Conservation (phyloP, 768 basidiomycete genomes). For the Agrocybe pediades region DNA sequence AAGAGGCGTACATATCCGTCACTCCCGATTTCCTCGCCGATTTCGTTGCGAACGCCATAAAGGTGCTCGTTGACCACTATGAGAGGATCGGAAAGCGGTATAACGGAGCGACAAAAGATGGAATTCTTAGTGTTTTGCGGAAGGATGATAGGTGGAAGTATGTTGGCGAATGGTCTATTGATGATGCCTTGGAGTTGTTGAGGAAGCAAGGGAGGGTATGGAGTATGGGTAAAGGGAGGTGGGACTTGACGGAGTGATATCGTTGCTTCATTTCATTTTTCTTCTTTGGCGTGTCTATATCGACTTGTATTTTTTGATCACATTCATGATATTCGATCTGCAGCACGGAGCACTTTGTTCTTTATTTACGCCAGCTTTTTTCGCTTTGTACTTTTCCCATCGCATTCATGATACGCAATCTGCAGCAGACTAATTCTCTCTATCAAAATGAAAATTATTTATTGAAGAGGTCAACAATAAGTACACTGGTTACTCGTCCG, state of each 20-base stretch:
- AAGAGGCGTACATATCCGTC: constrained; percentile 70
- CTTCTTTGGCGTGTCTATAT: not conserved
- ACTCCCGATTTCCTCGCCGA: constrained; percentile 50
- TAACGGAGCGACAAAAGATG: constrained; percentile 38
- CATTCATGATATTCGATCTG: not conserved
- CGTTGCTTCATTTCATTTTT: not conserved
- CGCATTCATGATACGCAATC: no score
- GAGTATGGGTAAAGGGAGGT: constrained; percentile 36
- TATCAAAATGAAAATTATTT: no score
- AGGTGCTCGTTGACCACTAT: constrained; percentile 22
- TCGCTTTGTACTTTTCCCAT: no score
- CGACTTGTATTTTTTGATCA: not conserved
- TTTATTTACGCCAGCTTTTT: no score
- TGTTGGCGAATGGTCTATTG: constrained; percentile 64
- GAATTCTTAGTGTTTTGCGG: constrained; percentile 47
- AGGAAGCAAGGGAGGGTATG: constrained; percentile 38
- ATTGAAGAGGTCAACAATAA: no score
- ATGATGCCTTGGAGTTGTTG: constrained; percentile 58
- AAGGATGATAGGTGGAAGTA: constrained; percentile 67
- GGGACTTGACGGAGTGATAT: constrained; percentile 38
- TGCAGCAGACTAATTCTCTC: no score
- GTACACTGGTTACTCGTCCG: constrained; percentile 20
- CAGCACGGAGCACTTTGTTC: no score
- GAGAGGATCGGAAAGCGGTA: constrained; percentile 22
- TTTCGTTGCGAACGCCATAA: constrained; percentile 49